Evolutionary conservation across 2,329 filamentous ascomycete species (phyloP).

Genomic region (Apiospora hydei): DNA sequence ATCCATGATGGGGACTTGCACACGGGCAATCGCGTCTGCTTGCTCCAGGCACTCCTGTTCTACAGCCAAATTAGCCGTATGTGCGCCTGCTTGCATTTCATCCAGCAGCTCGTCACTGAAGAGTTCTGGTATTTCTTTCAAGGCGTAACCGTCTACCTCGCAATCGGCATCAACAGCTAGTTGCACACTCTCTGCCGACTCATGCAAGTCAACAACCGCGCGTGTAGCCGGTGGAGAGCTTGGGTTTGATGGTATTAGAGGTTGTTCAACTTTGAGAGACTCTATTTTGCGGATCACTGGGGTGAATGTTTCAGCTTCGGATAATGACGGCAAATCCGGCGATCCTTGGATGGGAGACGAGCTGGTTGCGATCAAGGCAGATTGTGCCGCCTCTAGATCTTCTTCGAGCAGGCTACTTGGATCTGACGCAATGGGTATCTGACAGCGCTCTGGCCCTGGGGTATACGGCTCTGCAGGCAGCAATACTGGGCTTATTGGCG

Average conservation of each 20-base stretch:
- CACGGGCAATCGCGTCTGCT: constrained; percentile 37
- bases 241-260: constrained; percentile 34
- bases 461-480: constrained; percentile 33
- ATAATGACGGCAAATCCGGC: constrained; percentile 27
- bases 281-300: constrained; percentile 26
- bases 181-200: constrained; percentile 30
- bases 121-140: constrained; percentile 18
- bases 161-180: constrained; percentile 28
- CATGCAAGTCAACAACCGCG: constrained; percentile 27
- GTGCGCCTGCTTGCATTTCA: constrained; percentile 31
- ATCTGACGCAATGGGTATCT: constrained; percentile 38
- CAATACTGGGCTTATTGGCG: constrained; percentile 36
- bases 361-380: constrained; percentile 28
- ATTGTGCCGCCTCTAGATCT: constrained; percentile 37
- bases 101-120: constrained; percentile 31
- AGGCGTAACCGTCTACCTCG: background rate
- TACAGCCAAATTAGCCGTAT: constrained; percentile 30
- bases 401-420: constrained; percentile 37
- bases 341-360: constrained; percentile 22
- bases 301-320: constrained; percentile 28
- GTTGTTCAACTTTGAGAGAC: constrained; percentile 38
- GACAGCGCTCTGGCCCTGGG: constrained; percentile 35
- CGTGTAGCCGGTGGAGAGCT: constrained; percentile 17
- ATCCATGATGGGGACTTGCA: constrained; percentile 39
- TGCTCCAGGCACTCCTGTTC: constrained; percentile 40